Evolutionary conservation across 2,329 filamentous ascomycete genomes (phyloP).

Genomic region (Colletotrichum cuscutae): DNA sequence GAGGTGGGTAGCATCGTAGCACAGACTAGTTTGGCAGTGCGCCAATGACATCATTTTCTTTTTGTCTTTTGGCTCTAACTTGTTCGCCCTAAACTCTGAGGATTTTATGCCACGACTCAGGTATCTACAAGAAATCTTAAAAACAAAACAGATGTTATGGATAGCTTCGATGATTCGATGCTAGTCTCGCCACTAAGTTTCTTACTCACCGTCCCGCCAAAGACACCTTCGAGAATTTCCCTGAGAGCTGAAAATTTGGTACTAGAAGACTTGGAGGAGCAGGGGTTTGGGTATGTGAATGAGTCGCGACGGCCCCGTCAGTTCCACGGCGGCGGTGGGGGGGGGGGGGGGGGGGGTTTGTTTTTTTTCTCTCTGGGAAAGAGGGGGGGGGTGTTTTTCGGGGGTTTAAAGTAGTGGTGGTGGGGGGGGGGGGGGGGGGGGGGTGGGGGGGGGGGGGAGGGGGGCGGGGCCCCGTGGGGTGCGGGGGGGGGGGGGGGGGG

Average conservation of each 20-base stretch:
- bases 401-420: too few relatives aligned
- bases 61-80: neutral
- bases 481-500: too few relatives aligned
- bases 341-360: too few relatives aligned
- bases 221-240: neutral
- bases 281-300: neutral
- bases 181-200: neutral
- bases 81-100: neutral
- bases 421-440: too few relatives aligned
- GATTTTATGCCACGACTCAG: neutral
- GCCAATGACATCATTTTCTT: slow-evolving; percentile 6
- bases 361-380: too few relatives aligned
- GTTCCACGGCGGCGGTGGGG: neutral
- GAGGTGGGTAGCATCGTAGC: neutral
- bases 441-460: too few relatives aligned
- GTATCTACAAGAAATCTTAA: neutral
- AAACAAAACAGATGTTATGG: neutral
- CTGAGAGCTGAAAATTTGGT: neutral
- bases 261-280: neutral
- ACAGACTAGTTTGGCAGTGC: neutral
- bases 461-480: too few relatives aligned
- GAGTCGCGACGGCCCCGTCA: neutral
- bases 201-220: too few relatives aligned
- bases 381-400: too few relatives aligned
- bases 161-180: neutral